Evolutionary conservation across 306 rosid species (phyloP), one percentile per base, ranked within the genome.

Genomic region (Pyrus communis): DNA sequence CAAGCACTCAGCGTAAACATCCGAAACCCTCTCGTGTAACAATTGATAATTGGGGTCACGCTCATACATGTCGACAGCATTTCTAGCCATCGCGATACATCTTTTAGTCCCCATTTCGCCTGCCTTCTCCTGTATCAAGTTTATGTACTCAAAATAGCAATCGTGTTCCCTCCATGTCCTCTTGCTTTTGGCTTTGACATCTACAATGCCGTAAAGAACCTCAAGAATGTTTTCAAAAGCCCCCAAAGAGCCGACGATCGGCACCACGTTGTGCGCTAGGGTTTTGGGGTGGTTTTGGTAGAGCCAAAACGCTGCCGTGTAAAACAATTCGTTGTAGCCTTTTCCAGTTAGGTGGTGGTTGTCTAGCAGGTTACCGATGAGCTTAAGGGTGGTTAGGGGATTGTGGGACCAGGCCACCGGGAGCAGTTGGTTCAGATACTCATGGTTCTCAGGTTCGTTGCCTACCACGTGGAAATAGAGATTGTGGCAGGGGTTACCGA

Each of bases 191-290:
- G 79, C 79, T 11, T 85, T 38, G 21, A 91, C 91, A 59, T 87
- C 85, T 0, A 89, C 77, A 43, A 87, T 74, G 40, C 91, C 79
- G 63, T 79, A 87, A 11, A 91, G 90, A 70, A 89, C 83, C 76
- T 91, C 91, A 5, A 88, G 90, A 43, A 91, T 78, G 67, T 91
- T 90, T 76, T 86, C 86, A 77, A 89, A 84, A 83, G 80, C 86
- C 1, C 96, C 96, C 58, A 91, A 86, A 1, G 12, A 2, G 28
- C 72, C 84, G 2, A 90, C 89, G 7, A 91, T 76, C 11, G 90
- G 75, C 28, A 83, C 77, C 30, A 89, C 59, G 27, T 89, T 91
- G 77, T 51, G 64, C 0, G 84, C 87, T 1, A 91, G 85, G n/a
- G 96, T 86, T 17, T 77, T 87, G 33, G 92, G 96, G 74, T 91